Conservation (phyloP, 1,284 basidiomycete species). For the Sphaerobolus stellatus region DNA sequence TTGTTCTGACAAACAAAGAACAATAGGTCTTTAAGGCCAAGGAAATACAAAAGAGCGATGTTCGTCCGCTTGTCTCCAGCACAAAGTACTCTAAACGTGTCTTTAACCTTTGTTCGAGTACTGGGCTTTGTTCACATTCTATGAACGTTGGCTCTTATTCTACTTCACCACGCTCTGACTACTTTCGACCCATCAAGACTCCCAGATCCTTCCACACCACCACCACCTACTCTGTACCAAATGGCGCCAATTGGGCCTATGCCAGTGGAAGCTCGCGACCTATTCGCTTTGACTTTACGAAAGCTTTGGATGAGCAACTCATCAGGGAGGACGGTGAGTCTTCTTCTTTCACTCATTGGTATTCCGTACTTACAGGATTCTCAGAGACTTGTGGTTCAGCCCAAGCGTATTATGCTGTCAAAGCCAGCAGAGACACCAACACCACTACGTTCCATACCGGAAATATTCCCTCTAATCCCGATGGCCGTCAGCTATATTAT, state of each 20-base stretch:
- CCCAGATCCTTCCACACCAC: no score
- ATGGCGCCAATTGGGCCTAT: constrained; percentile 6
- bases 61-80: no score
- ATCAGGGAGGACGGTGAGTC: background rate
- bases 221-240: no score
- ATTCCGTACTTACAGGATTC: background rate
- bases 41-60: no score
- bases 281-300: constrained; percentile 3
- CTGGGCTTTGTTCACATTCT: no score
- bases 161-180: no score
- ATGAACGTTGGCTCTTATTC: no score
- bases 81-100: no score
- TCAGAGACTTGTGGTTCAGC: constrained; percentile 8
- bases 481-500: background rate
- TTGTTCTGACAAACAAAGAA: no score
- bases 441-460: background rate
- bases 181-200: no score
- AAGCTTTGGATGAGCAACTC: constrained; percentile 5
- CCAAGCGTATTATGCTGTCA: constrained; percentile 4
- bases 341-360: background rate
- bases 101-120: no score
- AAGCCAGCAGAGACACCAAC: background rate
- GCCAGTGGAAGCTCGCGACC: constrained; percentile 1
- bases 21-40: no score
- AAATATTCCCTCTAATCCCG: background rate